Conservation (phyloP, 1,284 basidiomycete genomes). For the Baeospora myosura region DNA sequence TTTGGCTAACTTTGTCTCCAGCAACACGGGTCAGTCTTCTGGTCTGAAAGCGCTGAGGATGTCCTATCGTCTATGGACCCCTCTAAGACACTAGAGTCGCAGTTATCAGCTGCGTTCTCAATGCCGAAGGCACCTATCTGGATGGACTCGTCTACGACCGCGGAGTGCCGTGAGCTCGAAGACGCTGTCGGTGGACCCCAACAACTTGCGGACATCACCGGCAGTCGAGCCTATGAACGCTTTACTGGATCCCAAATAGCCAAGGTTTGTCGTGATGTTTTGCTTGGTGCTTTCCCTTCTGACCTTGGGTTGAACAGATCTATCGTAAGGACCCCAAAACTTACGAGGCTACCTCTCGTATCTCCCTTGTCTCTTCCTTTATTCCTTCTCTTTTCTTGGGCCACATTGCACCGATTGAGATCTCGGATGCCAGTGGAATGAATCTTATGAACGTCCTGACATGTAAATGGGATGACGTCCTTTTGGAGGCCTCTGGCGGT, state of each 20-base stretch:
- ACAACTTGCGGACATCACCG: constrained; percentile 67
- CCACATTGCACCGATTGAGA: constrained; percentile 61
- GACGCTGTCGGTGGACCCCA: constrained; percentile 62
- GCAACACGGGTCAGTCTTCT: constrained; percentile 92
- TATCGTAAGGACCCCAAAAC: constrained; percentile 48
- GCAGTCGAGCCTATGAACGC: constrained; percentile 80
- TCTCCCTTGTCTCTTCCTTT: constrained; percentile 81
- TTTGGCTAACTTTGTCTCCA: constrained; percentile 22
- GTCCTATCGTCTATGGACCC: constrained; percentile 53
- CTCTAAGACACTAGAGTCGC: constrained; percentile 44
- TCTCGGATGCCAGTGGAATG: constrained; percentile 87
- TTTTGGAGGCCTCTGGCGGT: constrained; percentile 59
- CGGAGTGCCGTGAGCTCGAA: constrained; percentile 69
- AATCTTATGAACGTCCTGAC: constrained; percentile 73
- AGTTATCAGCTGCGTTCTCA: constrained; percentile 64
- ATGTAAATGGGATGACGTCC: constrained; percentile 60
- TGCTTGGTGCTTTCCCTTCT: constrained; percentile 7
- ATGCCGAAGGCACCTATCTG: constrained; percentile 74
- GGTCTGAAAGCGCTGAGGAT: constrained; percentile 53
- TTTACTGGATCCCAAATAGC: constrained; percentile 86
- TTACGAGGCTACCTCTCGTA: constrained; percentile 62
- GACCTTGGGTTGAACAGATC: constrained; percentile 36
- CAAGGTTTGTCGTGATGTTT: constrained; percentile 38
- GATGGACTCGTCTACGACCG: constrained; percentile 85
- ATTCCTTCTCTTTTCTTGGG: constrained; percentile 75